Evolutionary conservation across 305 asterid genomes (phyloP), one percentile per base, ranked within the genome.

Genomic region (Lippia alba): DNA sequence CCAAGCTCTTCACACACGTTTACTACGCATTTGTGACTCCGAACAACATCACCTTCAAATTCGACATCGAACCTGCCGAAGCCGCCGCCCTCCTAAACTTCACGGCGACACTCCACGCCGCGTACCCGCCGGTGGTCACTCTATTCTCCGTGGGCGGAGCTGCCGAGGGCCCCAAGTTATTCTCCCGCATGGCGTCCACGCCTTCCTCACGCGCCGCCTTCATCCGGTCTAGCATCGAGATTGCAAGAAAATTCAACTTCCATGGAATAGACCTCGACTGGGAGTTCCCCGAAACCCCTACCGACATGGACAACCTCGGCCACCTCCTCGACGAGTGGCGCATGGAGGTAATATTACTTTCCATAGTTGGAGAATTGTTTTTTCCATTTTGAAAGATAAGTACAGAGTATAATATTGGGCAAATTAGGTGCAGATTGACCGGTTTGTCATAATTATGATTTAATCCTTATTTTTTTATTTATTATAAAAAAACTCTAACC

Each of bases 201-300:
- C 7, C 81, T 0, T 34, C 76, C 19, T 49, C 80, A 0, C 86
- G 96, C 11, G 66, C 71, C 50, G 66, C 44, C 6, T 92, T 92
- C 83, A 81, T 92, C 40, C 59, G 48, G 8, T 86, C 96, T 0
- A 87, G 85, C 80, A 87, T 92, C 14, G 73, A 83, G 10, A 84
- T 82, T 1, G 96, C 96, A 0, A 64, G 98, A 30, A 79, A 75
- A 12, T 84, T 75, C 34, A 85, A 84, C 12, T 90, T 89, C 40
- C 91, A 90, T 6, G 98, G 98, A 56, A 61, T 92, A 17, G 98
- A 92, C 71, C 81, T 92, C 2, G 96, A 92, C 57, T 92, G 96
- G 98, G 96, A 92, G 77, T 83, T 58, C 34, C 98, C 98, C 1
- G 70, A 82, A 17, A 76, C 61, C 24, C 46, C 79, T 0, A 66